Evolutionary conservation across 1,139 yeast species (phyloP).

Genomic region (Diutina neorugosa): DNA sequence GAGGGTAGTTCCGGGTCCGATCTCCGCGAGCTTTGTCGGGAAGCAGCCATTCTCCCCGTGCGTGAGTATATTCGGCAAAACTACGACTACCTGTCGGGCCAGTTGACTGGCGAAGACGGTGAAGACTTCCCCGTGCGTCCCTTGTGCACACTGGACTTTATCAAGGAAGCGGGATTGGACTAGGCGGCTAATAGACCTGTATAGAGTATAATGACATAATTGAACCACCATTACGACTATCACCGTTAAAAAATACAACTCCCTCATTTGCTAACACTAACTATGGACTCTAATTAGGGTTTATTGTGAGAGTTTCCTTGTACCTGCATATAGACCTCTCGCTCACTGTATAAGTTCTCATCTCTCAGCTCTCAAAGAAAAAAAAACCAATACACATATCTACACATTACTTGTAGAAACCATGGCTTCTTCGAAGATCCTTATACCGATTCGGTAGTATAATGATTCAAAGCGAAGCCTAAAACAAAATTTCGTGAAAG

Average conservation of each 20-base stretch:
- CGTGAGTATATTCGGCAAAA: conserved; percentile 62
- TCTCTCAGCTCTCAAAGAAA: not conserved
- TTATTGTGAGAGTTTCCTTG: not conserved
- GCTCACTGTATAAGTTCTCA: not conserved
- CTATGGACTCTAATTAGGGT: too few species aligned
- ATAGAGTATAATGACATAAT: not conserved
- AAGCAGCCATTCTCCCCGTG: conserved; percentile 85
- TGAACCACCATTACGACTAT: too few species aligned
- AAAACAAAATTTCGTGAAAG: conserved; percentile 17
- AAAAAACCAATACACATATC: not conserved
- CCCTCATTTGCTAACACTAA: too few species aligned
- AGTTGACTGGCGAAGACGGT: conserved; percentile 15
- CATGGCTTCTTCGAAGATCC: conserved; percentile 66
- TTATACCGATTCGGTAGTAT: conserved; percentile 40
- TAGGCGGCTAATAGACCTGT: conserved; percentile 8
- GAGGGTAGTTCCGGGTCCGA: conserved; percentile 86
- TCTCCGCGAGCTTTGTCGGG: conserved; percentile 79
- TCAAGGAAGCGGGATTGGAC: conserved; percentile 19
- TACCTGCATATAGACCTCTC: not conserved
- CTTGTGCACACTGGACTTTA: conserved; percentile 33
- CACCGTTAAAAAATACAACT: too few species aligned
- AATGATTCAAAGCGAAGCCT: conserved; percentile 65
- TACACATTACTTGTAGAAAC: not conserved
- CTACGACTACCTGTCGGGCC: conserved; percentile 33
- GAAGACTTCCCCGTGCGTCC: conserved; percentile 29